phyloP scores from a whole-genome alignment of 768 basidiomycete species.

The Tricholoma bakamatsutake region DNA sequence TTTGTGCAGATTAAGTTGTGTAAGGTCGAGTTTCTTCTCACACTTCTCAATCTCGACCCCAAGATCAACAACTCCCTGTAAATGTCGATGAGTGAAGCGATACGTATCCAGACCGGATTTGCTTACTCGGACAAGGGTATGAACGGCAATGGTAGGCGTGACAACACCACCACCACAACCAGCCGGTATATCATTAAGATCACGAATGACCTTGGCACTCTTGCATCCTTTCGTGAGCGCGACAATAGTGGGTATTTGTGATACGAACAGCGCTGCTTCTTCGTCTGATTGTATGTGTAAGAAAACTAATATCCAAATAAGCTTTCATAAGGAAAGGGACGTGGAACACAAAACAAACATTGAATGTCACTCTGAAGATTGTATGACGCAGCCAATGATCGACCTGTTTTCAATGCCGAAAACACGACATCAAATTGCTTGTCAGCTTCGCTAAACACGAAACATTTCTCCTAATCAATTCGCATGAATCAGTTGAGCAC shows the following conservation, averaged over 20 bases:
- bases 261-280: conserved; percentile 62
- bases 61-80: conserved; percentile 84
- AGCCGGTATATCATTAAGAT: conserved; percentile 64
- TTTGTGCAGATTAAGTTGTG: conserved; percentile 67
- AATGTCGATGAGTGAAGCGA: background rate
- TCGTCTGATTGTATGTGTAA: conserved; percentile 60
- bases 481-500: background rate
- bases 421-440: conserved; percentile 85
- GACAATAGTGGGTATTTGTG: conserved; percentile 69
- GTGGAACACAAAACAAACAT: conserved; percentile 35
- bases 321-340: background rate
- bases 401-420: conserved; percentile 66
- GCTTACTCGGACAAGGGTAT: conserved; percentile 81
- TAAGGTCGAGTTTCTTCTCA: conserved; percentile 83
- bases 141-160: conserved; percentile 65
- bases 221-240: conserved; percentile 88
- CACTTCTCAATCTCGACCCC: conserved; percentile 84
- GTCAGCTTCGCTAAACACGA: conserved; percentile 68
- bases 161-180: conserved; percentile 87
- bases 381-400: conserved; percentile 86
- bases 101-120: background rate
- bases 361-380: conserved; percentile 83
- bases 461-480: conserved; percentile 51
- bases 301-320: conserved; percentile 50
- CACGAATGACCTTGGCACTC: conserved; percentile 60